Evolutionary conservation across 768 basidiomycete species (phyloP).

Genomic region (Tricholoma furcatifolium): DNA sequence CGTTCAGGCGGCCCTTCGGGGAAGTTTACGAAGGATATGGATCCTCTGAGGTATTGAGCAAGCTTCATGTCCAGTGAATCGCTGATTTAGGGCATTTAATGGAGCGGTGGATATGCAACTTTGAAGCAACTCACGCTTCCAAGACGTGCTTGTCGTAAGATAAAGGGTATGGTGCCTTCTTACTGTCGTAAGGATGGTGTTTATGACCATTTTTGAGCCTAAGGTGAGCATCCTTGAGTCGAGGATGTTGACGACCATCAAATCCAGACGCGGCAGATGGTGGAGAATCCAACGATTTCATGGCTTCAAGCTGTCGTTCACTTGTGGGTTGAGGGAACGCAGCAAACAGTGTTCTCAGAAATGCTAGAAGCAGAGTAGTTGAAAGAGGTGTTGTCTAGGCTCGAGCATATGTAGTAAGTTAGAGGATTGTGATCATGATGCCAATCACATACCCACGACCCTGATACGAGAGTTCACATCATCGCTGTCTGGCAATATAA

Average conservation of each 20-base stretch:
- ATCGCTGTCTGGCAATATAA: too few relatives aligned
- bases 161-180: conserved; percentile 80
- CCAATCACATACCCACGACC: too few relatives aligned
- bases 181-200: conserved; percentile 66
- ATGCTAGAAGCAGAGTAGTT: not conserved
- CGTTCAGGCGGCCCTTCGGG: conserved; percentile 46
- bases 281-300: conserved; percentile 21
- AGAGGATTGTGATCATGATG: too few relatives aligned
- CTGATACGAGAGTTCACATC: too few relatives aligned
- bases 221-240: conserved; percentile 58
- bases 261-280: conserved; percentile 23
- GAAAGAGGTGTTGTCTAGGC: conserved; percentile 10
- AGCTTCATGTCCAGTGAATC: conserved; percentile 57
- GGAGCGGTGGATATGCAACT: not conserved
- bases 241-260: conserved; percentile 35
- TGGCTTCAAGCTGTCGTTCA: conserved; percentile 9
- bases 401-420: not conserved
- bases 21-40: conserved; percentile 63
- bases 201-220: conserved; percentile 57
- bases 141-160: conserved; percentile 67
- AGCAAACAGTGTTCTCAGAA: not conserved
- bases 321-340: too few relatives aligned
- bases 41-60: conserved; percentile 45
- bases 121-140: conserved; percentile 47
- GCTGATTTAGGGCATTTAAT: conserved; percentile 25